Conservation (phyloP, 352 stramenopile species). For the Globisporangium parvum region DNA sequence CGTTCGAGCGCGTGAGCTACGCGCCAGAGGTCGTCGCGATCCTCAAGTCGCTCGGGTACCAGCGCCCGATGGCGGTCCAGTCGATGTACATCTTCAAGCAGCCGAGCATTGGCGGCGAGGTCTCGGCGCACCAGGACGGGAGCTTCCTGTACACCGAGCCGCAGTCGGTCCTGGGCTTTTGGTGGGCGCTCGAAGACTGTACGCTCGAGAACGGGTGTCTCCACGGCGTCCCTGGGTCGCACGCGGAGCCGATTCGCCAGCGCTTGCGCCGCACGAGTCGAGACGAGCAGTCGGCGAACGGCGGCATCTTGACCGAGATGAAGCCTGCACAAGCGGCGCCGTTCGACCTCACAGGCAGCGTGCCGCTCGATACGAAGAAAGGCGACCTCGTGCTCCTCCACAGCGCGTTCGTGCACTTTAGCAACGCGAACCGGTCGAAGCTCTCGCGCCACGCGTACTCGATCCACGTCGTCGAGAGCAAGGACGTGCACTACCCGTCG, state of each 20-base stretch:
- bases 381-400: constrained; percentile 32
- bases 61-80: constrained; percentile 88
- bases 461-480: constrained; percentile 93
- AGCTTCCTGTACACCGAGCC: constrained; percentile 96
- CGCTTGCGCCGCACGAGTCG: constrained; percentile 56
- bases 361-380: constrained; percentile 85
- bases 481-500: constrained; percentile 72
- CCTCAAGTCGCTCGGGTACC: constrained; percentile 80
- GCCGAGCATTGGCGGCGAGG: constrained; percentile 88
- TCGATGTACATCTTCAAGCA: constrained; percentile 99
- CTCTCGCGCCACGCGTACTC: constrained; percentile 93
- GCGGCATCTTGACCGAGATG: constrained; percentile 50
- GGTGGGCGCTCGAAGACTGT: constrained; percentile 94
- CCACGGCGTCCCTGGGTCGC: constrained; percentile 86
- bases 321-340: constrained; percentile 75
- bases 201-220: constrained; percentile 82
- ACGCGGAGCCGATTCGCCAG: constrained; percentile 82
- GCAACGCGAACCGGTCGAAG: constrained; percentile 88
- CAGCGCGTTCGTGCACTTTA: constrained; percentile 93
- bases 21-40: constrained; percentile 69
- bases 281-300: constrained; percentile 24
- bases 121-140: constrained; percentile 95
- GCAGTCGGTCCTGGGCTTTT: constrained; percentile 93
- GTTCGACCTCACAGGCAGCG: constrained; percentile 49
- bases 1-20: constrained; percentile 86